phyloP scores from a whole-genome alignment of 106 monocot genomes.

The Apostasia shenzhenica region DNA sequence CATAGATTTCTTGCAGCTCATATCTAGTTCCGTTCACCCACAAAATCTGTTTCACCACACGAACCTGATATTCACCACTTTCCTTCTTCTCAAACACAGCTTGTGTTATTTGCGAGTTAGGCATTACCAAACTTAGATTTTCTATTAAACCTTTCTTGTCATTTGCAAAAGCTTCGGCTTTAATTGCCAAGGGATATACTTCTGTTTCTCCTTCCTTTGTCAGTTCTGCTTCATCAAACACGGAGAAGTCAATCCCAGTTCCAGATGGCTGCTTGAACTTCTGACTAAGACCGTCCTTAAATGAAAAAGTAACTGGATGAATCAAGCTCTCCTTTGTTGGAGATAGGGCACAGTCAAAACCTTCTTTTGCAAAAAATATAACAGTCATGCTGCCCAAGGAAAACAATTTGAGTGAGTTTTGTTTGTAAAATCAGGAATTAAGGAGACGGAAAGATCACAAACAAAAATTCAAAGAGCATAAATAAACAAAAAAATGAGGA shows the following conservation, averaged over 20 bases:
- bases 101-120: constrained; percentile 54
- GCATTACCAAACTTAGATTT: constrained; percentile 4
- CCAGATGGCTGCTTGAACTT: constrained; percentile 57
- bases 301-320: constrained; percentile 38
- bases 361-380: constrained; percentile 72
- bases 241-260: constrained; percentile 46
- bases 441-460: not conserved
- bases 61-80: constrained; percentile 30
- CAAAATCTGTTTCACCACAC: constrained; percentile 54
- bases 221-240: constrained; percentile 45
- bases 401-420: not conserved
- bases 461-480: too few relatives aligned
- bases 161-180: constrained; percentile 39
- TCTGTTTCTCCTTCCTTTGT: constrained; percentile 34
- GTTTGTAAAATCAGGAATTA: not conserved
- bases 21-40: constrained; percentile 52
- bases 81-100: constrained; percentile 62
- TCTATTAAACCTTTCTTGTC: constrained; percentile 3
- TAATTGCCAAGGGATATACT: constrained; percentile 41
- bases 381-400: constrained; percentile 43
- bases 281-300: constrained; percentile 49
- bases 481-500: too few relatives aligned
- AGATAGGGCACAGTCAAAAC: constrained; percentile 26
- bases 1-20: constrained; percentile 73
- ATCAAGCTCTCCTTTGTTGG: constrained; percentile 26